A percentile compares a stretch with the other conserved stretches of the same genome.
Conservation (phyloP, 345 rosid species). For the Reutealis trisperma region DNA sequence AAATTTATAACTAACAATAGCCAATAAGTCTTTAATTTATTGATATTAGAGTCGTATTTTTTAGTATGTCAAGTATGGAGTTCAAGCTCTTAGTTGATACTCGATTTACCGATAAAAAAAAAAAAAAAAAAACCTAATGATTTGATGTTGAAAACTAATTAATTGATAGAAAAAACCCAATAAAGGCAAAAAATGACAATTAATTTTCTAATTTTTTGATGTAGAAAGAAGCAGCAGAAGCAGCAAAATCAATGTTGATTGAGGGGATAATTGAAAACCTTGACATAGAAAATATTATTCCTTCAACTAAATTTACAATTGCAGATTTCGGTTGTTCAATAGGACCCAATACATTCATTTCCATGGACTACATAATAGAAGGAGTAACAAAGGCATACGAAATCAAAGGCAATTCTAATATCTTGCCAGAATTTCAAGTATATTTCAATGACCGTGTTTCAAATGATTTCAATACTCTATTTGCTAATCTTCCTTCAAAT, state of each 20-base stretch:
- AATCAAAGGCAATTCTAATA: neutral
- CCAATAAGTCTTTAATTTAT: too few relatives aligned
- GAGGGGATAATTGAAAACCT: constrained; percentile 2
- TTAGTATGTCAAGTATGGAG: too few relatives aligned
- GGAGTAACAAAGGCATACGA: neutral
- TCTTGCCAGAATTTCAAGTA: constrained; percentile 16
- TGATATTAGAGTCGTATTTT: too few relatives aligned
- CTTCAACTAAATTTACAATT: neutral
- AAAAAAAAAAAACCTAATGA: too few relatives aligned
- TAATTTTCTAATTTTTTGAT: too few relatives aligned
- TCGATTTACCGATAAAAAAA: too few relatives aligned
- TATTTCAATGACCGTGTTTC: constrained; percentile 11
- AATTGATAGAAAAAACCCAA: too few relatives aligned
- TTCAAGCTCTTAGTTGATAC: too few relatives aligned
- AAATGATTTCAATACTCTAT: constrained; percentile 17
- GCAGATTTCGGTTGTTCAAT: constrained; percentile 20
- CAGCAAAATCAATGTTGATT: neutral
- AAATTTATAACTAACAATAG: too few relatives aligned
- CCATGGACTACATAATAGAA: constrained; percentile 3
- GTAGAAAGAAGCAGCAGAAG: neutral
- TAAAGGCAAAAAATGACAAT: too few relatives aligned
- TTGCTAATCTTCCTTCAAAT: constrained; percentile 8
- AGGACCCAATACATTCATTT: constrained; percentile 13
- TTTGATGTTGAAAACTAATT: too few relatives aligned
- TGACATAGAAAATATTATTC: neutral